These are phyloP conservation scores for Trypanosomatidae sp. DNA, from an alignment of 208 protist genomes.

Conservation along the genomic window DNA sequence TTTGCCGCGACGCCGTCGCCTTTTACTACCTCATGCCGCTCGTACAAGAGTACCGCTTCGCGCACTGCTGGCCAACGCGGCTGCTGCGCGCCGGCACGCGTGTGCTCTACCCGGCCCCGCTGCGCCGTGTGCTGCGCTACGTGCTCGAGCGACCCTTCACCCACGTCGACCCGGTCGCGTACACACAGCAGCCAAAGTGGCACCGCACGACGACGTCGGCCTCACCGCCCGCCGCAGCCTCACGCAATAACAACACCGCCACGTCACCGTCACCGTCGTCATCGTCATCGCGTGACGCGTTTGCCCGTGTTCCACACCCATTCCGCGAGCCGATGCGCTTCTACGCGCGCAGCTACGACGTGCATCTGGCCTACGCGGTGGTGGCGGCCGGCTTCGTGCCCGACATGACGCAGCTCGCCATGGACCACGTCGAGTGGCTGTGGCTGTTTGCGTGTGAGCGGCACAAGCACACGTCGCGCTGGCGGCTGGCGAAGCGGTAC, in stretches of 20 bases:
- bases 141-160: neutral
- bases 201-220: neutral
- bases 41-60: conserved; percentile 50
- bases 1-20: conserved; percentile 34
- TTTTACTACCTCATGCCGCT: conserved; percentile 31
- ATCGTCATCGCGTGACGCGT: conserved; percentile 1
- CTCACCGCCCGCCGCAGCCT: neutral
- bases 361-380: conserved; percentile 17
- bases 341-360: conserved; percentile 26
- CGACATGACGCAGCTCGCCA: conserved; percentile 16
- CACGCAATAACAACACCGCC: no score
- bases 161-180: neutral
- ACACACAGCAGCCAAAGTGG: neutral
- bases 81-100: conserved; percentile 8
- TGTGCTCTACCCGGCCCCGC: conserved; percentile 14
- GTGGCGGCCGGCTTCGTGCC: conserved; percentile 23
- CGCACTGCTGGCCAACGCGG: conserved; percentile 28
- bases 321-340: conserved; percentile 23
- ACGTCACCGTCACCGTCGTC: neutral
- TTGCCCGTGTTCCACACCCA: conserved; percentile 13
- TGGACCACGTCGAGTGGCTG: conserved; percentile 27
- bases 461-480: conserved; percentile 19
- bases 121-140: conserved; percentile 2
- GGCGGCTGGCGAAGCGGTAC: conserved; percentile 37
- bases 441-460: conserved; percentile 11